Base-by-base conservation (phyloP, 2,329 filamentous ascomycete species). In the Fusarium napiforme region DNA sequence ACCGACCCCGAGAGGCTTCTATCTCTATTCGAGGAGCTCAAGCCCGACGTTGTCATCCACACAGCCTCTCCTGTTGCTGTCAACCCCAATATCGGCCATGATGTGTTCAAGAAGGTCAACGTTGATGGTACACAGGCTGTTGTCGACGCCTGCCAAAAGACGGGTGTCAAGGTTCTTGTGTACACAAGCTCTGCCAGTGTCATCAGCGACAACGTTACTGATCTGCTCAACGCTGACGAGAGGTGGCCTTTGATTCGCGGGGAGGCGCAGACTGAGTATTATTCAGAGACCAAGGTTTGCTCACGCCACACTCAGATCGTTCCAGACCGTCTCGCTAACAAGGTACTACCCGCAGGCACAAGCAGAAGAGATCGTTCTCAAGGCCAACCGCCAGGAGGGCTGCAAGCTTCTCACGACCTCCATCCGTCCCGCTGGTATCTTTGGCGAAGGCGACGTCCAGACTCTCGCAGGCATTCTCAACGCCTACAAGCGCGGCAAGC, bases 101-200 rank as follows among this genome's bases (percentile, higher is more conserved):
- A 88, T 23, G 83, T 93, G 40, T 92, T 96, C 81, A 89, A 90
- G 77, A 92, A 91, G 81, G 93, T 98, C 80, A 99, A 98, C 81
- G 92, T 97, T 59, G 92, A 94, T 58, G 96, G 96, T 58, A 98
- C 96, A 19, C 87, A 87, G 73, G 91, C 92, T 74, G 88, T 98
- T 55, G 85, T 98, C 61, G 89, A 92, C 40, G 93, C 93, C 21
- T 93, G 93, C 76, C 88, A 89, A 79, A 85, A 89, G 74, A 88
- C 88, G 42, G 91, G 89, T 71, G 94, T 96, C 78, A 93, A 91
- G 83, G 93, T 89, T 1, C 90, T 98, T 73, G 93, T 98, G 52
- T 97, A 96, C 83, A 98, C 96, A 23, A 96, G 93, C 82, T 96
- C 93, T 60, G 93, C 93, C 60, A 97, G 94, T 69, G 92, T 97